phyloP scores from a whole-genome alignment of 441 rosid genomes.

The Adansonia rubrostipa region DNA sequence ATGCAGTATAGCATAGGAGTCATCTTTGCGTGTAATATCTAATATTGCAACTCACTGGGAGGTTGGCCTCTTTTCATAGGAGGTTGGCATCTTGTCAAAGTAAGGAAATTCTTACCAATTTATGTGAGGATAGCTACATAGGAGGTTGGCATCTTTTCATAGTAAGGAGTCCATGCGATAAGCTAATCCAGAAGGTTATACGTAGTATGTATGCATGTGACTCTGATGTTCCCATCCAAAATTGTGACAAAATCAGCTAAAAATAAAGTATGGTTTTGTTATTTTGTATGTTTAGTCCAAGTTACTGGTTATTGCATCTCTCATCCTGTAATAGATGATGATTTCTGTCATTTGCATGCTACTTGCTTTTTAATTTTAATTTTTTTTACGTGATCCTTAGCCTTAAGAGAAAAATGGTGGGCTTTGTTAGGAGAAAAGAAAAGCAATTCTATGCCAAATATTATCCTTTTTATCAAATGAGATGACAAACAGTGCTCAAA shows the following conservation, averaged over 20 bases:
- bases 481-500: no score
- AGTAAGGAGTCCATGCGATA: neutral
- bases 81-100: no score
- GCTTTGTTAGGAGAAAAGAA: neutral
- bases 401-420: neutral
- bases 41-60: neutral
- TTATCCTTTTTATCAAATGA: no score
- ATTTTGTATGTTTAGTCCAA: neutral
- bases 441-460: no score
- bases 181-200: neutral
- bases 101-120: neutral
- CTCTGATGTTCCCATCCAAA: neutral
- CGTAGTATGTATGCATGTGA: neutral
- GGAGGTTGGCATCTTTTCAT: conserved; percentile 2
- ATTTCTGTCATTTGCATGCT: conserved; percentile 6
- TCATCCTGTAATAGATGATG: neutral
- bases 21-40: neutral
- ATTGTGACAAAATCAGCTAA: neutral
- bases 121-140: neutral
- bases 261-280: neutral
- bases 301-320: neutral
- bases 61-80: no score
- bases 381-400: neutral
- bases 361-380: neutral
- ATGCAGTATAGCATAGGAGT: neutral